These are phyloP conservation scores for Pseudogymnoascus sp. DNA, from an alignment of 2,329 filamentous ascomycete species.

Conservation along the genomic window DNA sequence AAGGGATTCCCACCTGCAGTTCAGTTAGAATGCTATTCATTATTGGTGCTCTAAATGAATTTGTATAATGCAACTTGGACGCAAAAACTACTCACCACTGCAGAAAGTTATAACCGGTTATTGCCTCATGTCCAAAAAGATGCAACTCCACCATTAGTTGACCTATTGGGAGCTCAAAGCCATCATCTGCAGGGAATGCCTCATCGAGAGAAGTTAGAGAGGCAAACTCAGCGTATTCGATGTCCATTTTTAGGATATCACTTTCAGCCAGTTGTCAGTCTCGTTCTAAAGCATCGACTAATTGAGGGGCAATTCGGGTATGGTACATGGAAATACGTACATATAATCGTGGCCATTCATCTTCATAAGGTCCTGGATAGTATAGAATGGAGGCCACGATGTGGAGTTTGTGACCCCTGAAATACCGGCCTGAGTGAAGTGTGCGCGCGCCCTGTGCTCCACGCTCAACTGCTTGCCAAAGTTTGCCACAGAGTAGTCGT, in stretches of 20 bases:
- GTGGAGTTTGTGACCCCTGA: slow-evolving; percentile 24
- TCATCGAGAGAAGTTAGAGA: slow-evolving; percentile 25
- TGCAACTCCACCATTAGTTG: slow-evolving; percentile 22
- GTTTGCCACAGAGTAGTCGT: slow-evolving; percentile 32
- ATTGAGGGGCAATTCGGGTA: background rate
- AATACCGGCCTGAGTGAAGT: slow-evolving; percentile 31
- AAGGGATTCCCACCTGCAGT: slow-evolving; percentile 23
- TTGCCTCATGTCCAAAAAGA: slow-evolving; percentile 18
- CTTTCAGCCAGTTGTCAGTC: slow-evolving; percentile 17
- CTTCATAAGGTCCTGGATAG: slow-evolving; percentile 33
- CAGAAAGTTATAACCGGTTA: slow-evolving; percentile 21
- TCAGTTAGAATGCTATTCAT: background rate
- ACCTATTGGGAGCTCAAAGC: slow-evolving; percentile 17
- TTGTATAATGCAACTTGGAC: background rate
- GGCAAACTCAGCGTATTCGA: slow-evolving; percentile 33
- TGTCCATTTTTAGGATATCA: slow-evolving; percentile 37
- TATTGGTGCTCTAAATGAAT: too few species aligned
- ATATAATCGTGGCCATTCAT: slow-evolving; percentile 34
- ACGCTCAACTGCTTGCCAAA: slow-evolving; percentile 22
- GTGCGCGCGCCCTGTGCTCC: slow-evolving; percentile 19
- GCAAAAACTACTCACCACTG: slow-evolving; percentile 16
- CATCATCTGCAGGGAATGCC: slow-evolving; percentile 17
- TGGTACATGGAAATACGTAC: slow-evolving; percentile 12
- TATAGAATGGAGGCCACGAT: slow-evolving; percentile 28
- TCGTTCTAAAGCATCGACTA: background rate